Conservation (phyloP, 345 rosid species). For the Adansonia digitata region DNA sequence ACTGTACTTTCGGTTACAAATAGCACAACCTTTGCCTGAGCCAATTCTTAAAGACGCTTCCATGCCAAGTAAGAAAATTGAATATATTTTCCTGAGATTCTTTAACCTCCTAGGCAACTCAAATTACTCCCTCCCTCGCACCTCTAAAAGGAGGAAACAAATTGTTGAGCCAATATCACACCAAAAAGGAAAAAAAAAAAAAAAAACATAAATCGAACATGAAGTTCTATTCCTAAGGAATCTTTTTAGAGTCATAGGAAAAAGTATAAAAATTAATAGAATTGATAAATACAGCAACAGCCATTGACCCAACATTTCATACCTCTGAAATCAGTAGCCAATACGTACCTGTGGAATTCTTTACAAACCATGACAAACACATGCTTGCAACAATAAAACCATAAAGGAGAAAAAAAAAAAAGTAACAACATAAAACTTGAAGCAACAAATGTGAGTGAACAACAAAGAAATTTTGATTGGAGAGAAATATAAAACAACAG, state of each 20-base stretch:
- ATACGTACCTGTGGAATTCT: conserved; percentile 15
- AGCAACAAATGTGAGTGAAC: background rate
- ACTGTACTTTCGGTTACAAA: background rate
- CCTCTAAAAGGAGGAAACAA: background rate
- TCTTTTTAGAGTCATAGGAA: background rate
- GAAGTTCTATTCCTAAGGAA: background rate
- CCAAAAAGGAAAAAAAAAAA: too few species aligned
- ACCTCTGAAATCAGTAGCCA: conserved; percentile 18
- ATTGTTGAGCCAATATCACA: background rate
- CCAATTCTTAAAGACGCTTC: background rate
- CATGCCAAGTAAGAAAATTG: background rate
- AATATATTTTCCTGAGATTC: background rate
- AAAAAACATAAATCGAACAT: background rate
- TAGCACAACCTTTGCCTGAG: background rate
- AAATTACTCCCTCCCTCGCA: background rate
- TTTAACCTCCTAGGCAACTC: background rate
- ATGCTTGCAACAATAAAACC: conserved; percentile 4
- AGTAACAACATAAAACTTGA: background rate
- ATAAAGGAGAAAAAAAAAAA: conserved; percentile 1
- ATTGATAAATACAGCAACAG: background rate
- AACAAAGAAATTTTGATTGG: background rate
- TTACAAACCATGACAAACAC: conserved; percentile 10
- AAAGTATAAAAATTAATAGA: background rate
- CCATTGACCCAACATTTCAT: conserved; percentile 17
- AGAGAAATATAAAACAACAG: background rate